phyloP scores from a whole-genome alignment of 192 early-diverging fungal genomes.

The Gigaspora rosea region DNA sequence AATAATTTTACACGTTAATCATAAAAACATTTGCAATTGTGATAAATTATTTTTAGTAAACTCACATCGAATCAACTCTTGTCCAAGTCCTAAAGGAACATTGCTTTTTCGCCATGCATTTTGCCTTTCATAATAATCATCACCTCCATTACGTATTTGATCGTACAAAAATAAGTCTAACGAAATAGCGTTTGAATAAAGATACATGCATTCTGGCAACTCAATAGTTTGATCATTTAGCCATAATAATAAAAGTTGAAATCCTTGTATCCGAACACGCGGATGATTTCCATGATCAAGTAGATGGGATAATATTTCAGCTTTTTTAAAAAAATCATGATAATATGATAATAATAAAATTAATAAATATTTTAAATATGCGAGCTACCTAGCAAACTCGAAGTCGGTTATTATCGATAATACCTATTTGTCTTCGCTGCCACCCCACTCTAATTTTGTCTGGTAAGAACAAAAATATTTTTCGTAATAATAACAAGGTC shows the following conservation, averaged over 20 bases:
- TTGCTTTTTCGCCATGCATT: neutral
- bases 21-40: no score
- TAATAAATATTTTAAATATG: neutral
- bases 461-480: constrained; percentile 66
- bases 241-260: constrained; percentile 72
- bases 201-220: constrained; percentile 55
- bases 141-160: constrained; percentile 19
- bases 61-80: neutral
- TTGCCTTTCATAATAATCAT: neutral
- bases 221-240: constrained; percentile 67
- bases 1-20: neutral
- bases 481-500: constrained; percentile 61
- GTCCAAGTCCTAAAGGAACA: neutral
- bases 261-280: constrained; percentile 67
- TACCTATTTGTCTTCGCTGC: constrained; percentile 68
- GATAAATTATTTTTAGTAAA: no score
- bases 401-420: no score
- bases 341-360: neutral
- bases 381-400: no score
- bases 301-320: constrained; percentile 62
- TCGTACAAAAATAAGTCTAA: constrained; percentile 58
- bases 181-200: constrained; percentile 69
- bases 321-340: constrained; percentile 36
- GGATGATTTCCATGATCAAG: constrained; percentile 70
- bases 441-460: constrained; percentile 75